Evolutionary conservation across 208 protist species (phyloP), one percentile per base, ranked within the genome.

Genomic region (Crithidia fasciculata): DNA sequence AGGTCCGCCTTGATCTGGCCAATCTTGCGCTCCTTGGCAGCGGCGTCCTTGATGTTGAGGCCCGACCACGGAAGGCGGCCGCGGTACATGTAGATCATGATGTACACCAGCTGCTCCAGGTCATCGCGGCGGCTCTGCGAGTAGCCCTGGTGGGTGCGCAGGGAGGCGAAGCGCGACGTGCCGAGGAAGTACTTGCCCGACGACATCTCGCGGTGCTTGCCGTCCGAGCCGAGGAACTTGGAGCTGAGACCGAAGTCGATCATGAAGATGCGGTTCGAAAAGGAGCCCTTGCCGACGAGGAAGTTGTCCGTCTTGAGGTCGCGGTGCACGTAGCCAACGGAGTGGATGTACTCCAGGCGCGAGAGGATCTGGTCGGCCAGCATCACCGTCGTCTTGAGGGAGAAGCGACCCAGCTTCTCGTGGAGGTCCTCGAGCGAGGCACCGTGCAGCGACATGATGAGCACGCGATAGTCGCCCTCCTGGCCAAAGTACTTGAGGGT

Each of bases 291-390:
- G 8, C 99, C 99, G 59, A 99, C 95, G 10, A 99, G 84, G 69
- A 99, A 99, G 87, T 99, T 99, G 80, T 99, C 99, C 13, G 99
- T 99, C 84, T 99, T 99, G 45, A 99, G 89, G 82, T 99, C 98
- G 41, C 99, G 89, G 79, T 99, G 98, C 58, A 99, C 91, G 74
- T 99, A 99, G 64, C 95, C 95, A 55, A 98, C 98, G 2, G 82
- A 88, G 85, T 99, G 99, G 19, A 99, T 78, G 79, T 97, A 99
- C 87, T 99, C 96, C 13, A 99, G 72, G n/a, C 98, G 82, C 9
- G 83, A 86, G 43, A 99, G 76, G 87, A 99, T 96, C 79, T 99
- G 98, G 70, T 99, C 95, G 9, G 96, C 99, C 3, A 99, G 76
- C 97, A 99, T 99, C 7, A 99, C 84, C 8, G 99, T 95, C 8